These are phyloP conservation scores for Fimicolochytrium jonesii DNA, from an alignment of 192 early-diverging fungal genomes.

Conservation along the genomic window DNA sequence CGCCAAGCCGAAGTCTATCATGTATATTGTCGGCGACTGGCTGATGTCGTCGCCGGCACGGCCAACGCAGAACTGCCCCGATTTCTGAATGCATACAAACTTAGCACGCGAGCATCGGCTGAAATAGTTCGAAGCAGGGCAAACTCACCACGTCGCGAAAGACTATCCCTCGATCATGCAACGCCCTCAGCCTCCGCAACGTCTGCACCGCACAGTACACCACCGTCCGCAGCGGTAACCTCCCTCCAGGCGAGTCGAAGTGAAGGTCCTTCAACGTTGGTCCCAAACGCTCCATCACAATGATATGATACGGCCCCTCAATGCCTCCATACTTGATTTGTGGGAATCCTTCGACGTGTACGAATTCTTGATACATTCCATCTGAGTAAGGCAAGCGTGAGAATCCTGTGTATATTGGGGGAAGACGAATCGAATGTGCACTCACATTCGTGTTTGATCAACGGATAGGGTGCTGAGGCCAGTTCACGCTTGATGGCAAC, in stretches of 20 bases:
- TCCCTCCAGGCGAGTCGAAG: conserved; percentile 10
- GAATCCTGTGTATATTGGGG: too few relatives aligned
- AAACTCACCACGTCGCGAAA: conserved; percentile 47
- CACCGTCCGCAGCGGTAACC: conserved; percentile 38
- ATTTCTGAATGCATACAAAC: too few relatives aligned
- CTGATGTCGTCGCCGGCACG: conserved; percentile 26
- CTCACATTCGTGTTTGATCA: conserved; percentile 19
- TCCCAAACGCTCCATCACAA: conserved; percentile 44
- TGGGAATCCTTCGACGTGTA: conserved; percentile 30
- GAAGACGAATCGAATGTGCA: too few relatives aligned
- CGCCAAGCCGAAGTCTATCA: conserved; percentile 46
- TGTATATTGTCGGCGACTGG: conserved; percentile 27
- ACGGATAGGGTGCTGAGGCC: not conserved
- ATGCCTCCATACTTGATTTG: conserved; percentile 27
- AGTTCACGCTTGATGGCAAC: conserved; percentile 45
- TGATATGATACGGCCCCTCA: conserved; percentile 34
- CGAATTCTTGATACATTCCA: conserved; percentile 27
- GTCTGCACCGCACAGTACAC: conserved; percentile 29
- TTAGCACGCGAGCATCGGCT: too few relatives aligned
- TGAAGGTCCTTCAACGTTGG: conserved; percentile 29
- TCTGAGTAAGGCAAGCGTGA: not conserved
- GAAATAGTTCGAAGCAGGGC: too few relatives aligned
- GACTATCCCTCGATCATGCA: conserved; percentile 33
- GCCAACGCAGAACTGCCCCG: conserved; percentile 50
- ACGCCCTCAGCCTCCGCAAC: conserved; percentile 19